Evolutionary conservation across 2,329 filamentous ascomycete species (phyloP).

Genomic region (Sordariomycetes sp.): DNA sequence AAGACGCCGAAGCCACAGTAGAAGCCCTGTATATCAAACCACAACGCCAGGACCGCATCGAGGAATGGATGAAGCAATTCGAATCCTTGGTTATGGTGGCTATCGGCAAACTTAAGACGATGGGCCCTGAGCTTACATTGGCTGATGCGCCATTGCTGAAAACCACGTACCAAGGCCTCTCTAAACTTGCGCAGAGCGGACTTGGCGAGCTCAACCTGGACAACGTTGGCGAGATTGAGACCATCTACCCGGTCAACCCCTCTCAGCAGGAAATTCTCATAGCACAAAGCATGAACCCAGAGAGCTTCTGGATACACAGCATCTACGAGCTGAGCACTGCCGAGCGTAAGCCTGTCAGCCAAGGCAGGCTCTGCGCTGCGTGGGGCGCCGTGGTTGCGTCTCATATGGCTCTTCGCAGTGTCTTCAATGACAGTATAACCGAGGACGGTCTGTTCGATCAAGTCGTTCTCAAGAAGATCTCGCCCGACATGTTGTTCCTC

Average conservation of each 20-base stretch:
- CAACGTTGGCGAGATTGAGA: conserved; percentile 35
- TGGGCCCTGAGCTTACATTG: conserved; percentile 37
- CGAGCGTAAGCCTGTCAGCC: conserved; percentile 27
- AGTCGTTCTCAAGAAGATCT: conserved; percentile 35
- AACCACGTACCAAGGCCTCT: conserved; percentile 34
- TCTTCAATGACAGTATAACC: conserved; percentile 42
- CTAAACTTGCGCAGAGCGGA: conserved; percentile 31
- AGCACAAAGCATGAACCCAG: conserved; percentile 29
- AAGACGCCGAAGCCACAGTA: conserved; percentile 31
- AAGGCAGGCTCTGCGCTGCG: conserved; percentile 33
- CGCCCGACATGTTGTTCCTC: conserved; percentile 43
- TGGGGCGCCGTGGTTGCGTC: conserved; percentile 39
- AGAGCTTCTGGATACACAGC: conserved; percentile 32
- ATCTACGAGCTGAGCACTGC: conserved; percentile 37
- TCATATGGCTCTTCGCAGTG: conserved; percentile 36
- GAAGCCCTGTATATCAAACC: conserved; percentile 35
- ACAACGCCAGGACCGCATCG: conserved; percentile 30
- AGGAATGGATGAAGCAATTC: conserved; percentile 36
- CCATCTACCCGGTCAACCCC: conserved; percentile 36
- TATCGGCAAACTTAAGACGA: conserved; percentile 28
- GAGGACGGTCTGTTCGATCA: conserved; percentile 40
- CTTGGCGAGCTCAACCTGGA: conserved; percentile 28
- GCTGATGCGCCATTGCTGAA: conserved; percentile 39
- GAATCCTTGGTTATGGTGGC: conserved; percentile 35
- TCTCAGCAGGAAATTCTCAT: conserved; percentile 40